Percentiles rank a stretch among this genome's conserved stretches.
phyloP scores from a whole-genome alignment of 495 filamentous ascomycete species.

The Xylaria intraflava region DNA sequence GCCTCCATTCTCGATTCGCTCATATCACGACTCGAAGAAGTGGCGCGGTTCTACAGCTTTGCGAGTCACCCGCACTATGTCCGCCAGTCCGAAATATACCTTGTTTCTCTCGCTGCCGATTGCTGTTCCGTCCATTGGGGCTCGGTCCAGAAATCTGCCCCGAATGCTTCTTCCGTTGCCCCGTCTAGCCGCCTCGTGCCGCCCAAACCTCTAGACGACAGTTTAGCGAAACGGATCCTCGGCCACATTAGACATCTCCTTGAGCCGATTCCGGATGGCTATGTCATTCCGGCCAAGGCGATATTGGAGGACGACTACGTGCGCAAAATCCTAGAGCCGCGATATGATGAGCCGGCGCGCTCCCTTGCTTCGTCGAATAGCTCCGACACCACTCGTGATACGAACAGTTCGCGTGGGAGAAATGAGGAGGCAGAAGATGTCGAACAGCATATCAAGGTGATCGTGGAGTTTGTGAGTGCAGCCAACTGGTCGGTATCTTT shows the following conservation, averaged over 20 bases:
- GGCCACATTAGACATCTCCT: slow-evolving; percentile 38
- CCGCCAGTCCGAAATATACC: slow-evolving; percentile 52
- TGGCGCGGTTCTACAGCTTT: slow-evolving; percentile 40
- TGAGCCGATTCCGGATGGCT: slow-evolving; percentile 43
- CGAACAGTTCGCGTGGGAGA: slow-evolving; percentile 9
- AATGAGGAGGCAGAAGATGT: slow-evolving; percentile 29
- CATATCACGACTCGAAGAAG: slow-evolving; percentile 44
- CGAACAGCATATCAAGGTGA: slow-evolving; percentile 42
- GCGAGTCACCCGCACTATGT: slow-evolving; percentile 46
- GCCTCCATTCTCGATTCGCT: slow-evolving; percentile 50
- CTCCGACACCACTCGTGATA: slow-evolving; percentile 39
- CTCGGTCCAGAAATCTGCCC: slow-evolving; percentile 27
- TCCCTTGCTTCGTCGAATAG: slow-evolving; percentile 23
- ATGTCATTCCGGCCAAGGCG: slow-evolving; percentile 38
- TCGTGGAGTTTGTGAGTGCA: slow-evolving; percentile 54
- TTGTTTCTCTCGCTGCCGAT: slow-evolving; percentile 55
- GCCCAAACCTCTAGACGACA: slow-evolving; percentile 32
- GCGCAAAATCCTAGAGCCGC: slow-evolving; percentile 24
- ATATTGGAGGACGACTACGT: slow-evolving; percentile 38
- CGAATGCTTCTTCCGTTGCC: slow-evolving; percentile 16
- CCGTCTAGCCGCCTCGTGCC: slow-evolving; percentile 3
- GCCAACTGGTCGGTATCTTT: slow-evolving; percentile 53
- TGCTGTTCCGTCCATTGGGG: slow-evolving; percentile 56
- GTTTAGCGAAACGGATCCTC: slow-evolving; percentile 36
- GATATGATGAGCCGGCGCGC: slow-evolving; percentile 30